Conservation (phyloP, 768 basidiomycete genomes). For the Tephrocybe sp. region DNA sequence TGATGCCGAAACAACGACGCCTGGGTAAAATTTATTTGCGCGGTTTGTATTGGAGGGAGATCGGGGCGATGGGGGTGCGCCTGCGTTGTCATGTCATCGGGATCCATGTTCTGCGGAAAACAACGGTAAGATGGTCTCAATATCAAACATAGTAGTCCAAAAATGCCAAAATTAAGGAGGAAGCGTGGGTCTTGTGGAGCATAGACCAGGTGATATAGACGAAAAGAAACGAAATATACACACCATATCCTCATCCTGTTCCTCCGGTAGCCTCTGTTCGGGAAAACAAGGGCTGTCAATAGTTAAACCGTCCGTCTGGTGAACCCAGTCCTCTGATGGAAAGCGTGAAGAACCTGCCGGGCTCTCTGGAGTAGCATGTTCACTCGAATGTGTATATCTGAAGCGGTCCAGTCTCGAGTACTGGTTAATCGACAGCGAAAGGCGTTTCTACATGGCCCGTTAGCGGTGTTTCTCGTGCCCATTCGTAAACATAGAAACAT, state of each 20-base stretch:
- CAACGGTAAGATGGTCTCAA: background rate
- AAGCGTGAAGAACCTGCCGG: constrained; percentile 39
- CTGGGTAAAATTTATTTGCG: constrained; percentile 7
- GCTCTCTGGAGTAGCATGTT: constrained; percentile 11
- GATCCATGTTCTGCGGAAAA: constrained; percentile 27
- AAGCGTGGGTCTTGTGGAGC: too few relatives aligned
- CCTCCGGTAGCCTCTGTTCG: constrained; percentile 3
- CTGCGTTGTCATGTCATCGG: constrained; percentile 16
- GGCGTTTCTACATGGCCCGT: constrained; percentile 58
- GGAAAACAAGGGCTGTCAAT: constrained; percentile 52
- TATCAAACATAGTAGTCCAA: too few relatives aligned
- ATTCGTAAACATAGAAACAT: constrained; percentile 20
- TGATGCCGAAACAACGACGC: constrained; percentile 6
- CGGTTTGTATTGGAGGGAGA: constrained; percentile 11
- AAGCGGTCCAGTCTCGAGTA: constrained; percentile 25
- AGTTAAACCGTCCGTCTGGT: constrained; percentile 64
- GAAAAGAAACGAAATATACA: constrained; percentile 18
- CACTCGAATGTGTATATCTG: constrained; percentile 15
- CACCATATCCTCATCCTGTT: constrained; percentile 56
- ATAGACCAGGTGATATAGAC: background rate
- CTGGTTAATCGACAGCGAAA: constrained; percentile 44
- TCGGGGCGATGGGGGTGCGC: constrained; percentile 4
- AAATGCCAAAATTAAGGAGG: too few relatives aligned
- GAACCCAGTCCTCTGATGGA: constrained; percentile 74
- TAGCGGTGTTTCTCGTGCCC: background rate